phyloP scores from a whole-genome alignment of 257 asterid species.

The Ophiorrhiza pumila region DNA sequence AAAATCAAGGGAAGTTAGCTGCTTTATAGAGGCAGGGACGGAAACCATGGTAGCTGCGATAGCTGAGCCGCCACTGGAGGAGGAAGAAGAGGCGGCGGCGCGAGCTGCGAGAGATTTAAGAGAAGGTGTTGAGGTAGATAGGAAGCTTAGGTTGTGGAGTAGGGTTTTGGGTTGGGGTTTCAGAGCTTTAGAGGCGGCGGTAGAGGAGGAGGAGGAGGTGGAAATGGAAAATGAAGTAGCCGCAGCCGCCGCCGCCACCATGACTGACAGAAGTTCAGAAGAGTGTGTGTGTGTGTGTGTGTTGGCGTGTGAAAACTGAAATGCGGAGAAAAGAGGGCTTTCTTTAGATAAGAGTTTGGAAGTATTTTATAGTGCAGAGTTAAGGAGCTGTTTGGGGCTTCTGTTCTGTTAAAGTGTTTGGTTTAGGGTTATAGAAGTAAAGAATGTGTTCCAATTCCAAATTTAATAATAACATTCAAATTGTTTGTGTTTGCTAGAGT shows the following conservation, averaged over 20 bases:
- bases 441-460: too few relatives aligned
- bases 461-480: too few relatives aligned
- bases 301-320: neutral
- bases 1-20: constrained; percentile 58
- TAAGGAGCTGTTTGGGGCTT: neutral
- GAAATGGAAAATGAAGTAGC: constrained; percentile 31
- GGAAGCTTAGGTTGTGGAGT: constrained; percentile 40
- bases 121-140: constrained; percentile 55
- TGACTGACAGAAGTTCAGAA: constrained; percentile 14
- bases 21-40: constrained; percentile 34
- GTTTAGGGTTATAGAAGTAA: too few relatives aligned
- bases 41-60: constrained; percentile 62
- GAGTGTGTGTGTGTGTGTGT: neutral
- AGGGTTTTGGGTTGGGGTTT: constrained; percentile 23
- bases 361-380: neutral
- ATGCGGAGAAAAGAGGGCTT: constrained; percentile 10
- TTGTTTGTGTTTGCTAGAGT: too few relatives aligned
- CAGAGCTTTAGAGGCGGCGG: constrained; percentile 25
- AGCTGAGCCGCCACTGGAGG: constrained; percentile 41
- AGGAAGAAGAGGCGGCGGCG: constrained; percentile 23
- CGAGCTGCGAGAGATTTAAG: constrained; percentile 44
- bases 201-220: constrained; percentile 24
- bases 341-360: constrained; percentile 8
- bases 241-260: constrained; percentile 67
- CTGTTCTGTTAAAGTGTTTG: too few relatives aligned